These are phyloP conservation scores for Roridomyces roridus DNA, from an alignment of 768 basidiomycete genomes.

Conservation along the genomic window DNA sequence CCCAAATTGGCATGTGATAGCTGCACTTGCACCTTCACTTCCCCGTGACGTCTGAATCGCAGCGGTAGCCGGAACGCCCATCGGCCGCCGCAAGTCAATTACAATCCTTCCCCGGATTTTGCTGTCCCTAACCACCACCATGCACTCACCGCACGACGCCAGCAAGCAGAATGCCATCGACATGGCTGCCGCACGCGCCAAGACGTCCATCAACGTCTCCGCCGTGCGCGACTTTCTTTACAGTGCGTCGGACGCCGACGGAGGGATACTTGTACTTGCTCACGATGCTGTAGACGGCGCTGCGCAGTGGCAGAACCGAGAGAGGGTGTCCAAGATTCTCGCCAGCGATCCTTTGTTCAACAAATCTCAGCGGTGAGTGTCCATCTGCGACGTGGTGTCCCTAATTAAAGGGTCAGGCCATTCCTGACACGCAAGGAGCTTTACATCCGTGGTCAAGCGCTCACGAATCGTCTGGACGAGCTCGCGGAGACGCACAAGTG, in stretches of 20 bases:
- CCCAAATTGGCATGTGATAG: too few relatives aligned
- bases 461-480: constrained; percentile 64
- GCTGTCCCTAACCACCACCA: constrained; percentile 7
- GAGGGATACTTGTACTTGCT: neutral
- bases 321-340: constrained; percentile 51
- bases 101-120: too few relatives aligned
- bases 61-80: too few relatives aligned
- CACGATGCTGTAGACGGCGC: constrained; percentile 47
- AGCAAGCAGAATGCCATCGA: constrained; percentile 57
- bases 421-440: constrained; percentile 65
- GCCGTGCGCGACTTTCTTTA: constrained; percentile 56
- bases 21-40: too few relatives aligned
- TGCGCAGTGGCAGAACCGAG: constrained; percentile 54
- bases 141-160: constrained; percentile 35
- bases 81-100: too few relatives aligned
- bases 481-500: constrained; percentile 60
- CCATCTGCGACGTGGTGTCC: too few relatives aligned
- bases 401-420: too few relatives aligned
- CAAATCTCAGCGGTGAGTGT: constrained; percentile 55
- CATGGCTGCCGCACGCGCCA: constrained; percentile 55
- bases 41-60: too few relatives aligned
- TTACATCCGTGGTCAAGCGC: constrained; percentile 58
- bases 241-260: constrained; percentile 41
- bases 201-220: constrained; percentile 47
- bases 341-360: constrained; percentile 64